These are phyloP conservation scores for Corylus americana DNA, from an alignment of 306 rosid species.

Conservation along the genomic window DNA sequence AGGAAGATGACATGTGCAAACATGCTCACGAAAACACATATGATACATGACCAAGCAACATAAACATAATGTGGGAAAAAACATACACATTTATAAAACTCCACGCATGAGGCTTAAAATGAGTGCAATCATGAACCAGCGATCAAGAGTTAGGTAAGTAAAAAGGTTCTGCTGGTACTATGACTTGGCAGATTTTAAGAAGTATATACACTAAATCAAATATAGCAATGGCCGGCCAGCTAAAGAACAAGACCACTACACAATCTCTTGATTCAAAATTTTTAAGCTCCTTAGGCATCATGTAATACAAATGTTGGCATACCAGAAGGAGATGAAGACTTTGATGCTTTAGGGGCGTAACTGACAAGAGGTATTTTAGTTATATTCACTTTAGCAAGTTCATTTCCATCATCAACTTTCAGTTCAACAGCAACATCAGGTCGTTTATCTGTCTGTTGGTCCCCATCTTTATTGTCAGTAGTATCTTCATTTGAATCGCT, in stretches of 20 bases:
- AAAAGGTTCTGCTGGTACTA: neutral
- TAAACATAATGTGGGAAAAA: slow-evolving; percentile 6
- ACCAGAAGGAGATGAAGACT: slow-evolving; percentile 55
- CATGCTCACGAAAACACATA: slow-evolving; percentile 10
- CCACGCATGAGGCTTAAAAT: neutral
- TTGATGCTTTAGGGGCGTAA: slow-evolving; percentile 63
- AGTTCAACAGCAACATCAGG: slow-evolving; percentile 62
- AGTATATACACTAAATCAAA: neutral
- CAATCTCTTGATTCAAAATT: slow-evolving; percentile 16
- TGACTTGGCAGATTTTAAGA: slow-evolving; percentile 21
- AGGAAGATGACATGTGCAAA: slow-evolving; percentile 2
- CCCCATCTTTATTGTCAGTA: slow-evolving; percentile 46
- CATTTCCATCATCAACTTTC: slow-evolving; percentile 41
- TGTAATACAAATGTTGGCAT: slow-evolving; percentile 30
- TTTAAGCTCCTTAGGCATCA: slow-evolving; percentile 14
- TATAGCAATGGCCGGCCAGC: slow-evolving; percentile 18
- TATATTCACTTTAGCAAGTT: slow-evolving; percentile 55
- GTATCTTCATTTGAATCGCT: slow-evolving; percentile 49
- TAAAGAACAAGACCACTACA: slow-evolving; percentile 18
- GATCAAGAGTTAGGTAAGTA: slow-evolving; percentile 15
- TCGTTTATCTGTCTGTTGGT: slow-evolving; percentile 43
- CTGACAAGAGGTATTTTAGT: slow-evolving; percentile 63
- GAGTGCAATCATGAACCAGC: neutral
- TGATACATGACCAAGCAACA: slow-evolving; percentile 14
- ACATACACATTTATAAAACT: slow-evolving; percentile 5